Percentiles rank a stretch among this genome's conserved stretches.
Evolutionary conservation across 805 yeast genomes (phyloP).

Genomic region (Sugiyamaella valdiviana): DNA sequence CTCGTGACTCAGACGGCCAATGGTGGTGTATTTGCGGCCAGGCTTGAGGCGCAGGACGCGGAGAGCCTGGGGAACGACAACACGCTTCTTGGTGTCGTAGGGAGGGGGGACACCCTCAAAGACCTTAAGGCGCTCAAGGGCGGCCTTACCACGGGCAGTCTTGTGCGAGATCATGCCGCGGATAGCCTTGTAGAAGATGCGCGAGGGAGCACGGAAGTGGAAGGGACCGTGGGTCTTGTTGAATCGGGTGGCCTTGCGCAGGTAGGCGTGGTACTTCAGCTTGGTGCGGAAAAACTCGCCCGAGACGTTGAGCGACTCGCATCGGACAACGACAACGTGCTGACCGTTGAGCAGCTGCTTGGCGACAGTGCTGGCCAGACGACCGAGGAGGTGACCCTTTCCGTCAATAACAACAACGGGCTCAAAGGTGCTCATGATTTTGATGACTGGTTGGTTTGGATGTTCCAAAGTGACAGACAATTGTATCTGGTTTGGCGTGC

Average conservation of each 20-base stretch:
- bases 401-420: slow-evolving; percentile 77
- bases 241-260: slow-evolving; percentile 98
- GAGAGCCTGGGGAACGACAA: slow-evolving; percentile 99
- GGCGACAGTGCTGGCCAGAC: slow-evolving; percentile 98
- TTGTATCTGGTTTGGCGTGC: background rate
- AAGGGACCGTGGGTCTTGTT: slow-evolving; percentile 99
- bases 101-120: slow-evolving; percentile 99
- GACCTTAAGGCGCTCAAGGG: slow-evolving; percentile 98
- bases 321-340: slow-evolving; percentile 94
- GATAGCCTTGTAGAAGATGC: slow-evolving; percentile 99
- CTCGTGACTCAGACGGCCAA: slow-evolving; percentile 90
- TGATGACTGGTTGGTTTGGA: slow-evolving; percentile 4
- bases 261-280: slow-evolving; percentile 99
- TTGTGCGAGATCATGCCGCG: slow-evolving; percentile 99
- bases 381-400: slow-evolving; percentile 99
- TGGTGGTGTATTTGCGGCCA: slow-evolving; percentile 99
- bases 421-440: slow-evolving; percentile 76
- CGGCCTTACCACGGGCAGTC: slow-evolving; percentile 99
- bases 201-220: slow-evolving; percentile 99
- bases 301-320: slow-evolving; percentile 95
- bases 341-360: slow-evolving; percentile 98
- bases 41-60: slow-evolving; percentile 98
- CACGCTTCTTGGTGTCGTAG: slow-evolving; percentile 99
- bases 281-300: slow-evolving; percentile 99
- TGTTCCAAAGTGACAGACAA: slow-evolving; percentile 1